A percentile compares a stretch with the other conserved stretches of the same genome.
Evolutionary conservation across 208 protist genomes (phyloP).

Genomic region (Leptomonas pyrrhocoris): DNA sequence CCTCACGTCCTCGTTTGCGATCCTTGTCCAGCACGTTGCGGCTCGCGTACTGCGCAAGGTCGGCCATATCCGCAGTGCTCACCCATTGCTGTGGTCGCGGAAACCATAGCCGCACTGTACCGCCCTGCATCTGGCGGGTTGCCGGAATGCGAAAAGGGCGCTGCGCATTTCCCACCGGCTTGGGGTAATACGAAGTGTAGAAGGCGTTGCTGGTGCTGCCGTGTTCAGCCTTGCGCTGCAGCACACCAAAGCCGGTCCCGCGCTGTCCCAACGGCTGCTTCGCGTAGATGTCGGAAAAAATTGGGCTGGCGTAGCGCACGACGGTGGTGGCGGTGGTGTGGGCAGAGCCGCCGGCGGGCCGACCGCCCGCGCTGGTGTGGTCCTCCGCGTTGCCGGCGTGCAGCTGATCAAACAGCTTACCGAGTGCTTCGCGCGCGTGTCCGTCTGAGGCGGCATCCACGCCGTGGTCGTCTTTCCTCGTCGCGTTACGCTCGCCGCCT

Average conservation of each 20-base stretch:
- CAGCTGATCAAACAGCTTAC: conserved; percentile 56
- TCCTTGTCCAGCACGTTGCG: conserved; percentile 27
- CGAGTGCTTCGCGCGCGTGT: conserved; percentile 42
- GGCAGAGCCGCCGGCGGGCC: conserved; percentile 4
- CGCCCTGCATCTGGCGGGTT: conserved; percentile 35
- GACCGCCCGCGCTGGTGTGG: not conserved
- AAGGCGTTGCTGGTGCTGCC: conserved; percentile 17
- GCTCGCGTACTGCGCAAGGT: conserved; percentile 41
- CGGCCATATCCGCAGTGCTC: conserved; percentile 55
- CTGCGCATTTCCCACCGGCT: conserved; percentile 35
- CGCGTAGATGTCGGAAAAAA: conserved; percentile 41
- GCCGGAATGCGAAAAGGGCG: conserved; percentile 63
- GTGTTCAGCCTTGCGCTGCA: conserved; percentile 37
- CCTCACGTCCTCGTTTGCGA: conserved; percentile 37
- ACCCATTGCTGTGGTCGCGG: conserved; percentile 65
- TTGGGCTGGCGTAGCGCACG: conserved; percentile 34
- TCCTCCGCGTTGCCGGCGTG: conserved; percentile 19
- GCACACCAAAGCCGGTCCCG: conserved; percentile 58
- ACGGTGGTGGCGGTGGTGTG: conserved; percentile 25
- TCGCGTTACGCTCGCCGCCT: not conserved
- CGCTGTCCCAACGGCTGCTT: conserved; percentile 58
- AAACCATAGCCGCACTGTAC: conserved; percentile 56
- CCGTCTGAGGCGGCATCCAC: conserved; percentile 10
- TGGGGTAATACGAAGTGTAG: conserved; percentile 54
- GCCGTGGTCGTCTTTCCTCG: not conserved